Evolutionary conservation across 345 rosid genomes (phyloP).

Genomic region (Turnera subulata): DNA sequence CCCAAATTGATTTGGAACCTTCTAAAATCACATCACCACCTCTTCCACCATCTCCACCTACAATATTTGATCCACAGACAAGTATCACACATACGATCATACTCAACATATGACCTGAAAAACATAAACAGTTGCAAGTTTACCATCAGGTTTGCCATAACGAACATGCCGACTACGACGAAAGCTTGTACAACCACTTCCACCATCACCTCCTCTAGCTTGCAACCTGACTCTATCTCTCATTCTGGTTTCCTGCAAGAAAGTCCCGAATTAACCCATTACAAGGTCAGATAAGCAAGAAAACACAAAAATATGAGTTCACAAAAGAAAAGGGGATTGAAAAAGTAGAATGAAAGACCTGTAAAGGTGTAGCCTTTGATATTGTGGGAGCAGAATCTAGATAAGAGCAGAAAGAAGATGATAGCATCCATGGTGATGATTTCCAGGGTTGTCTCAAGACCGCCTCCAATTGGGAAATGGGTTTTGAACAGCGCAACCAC

Average conservation of each 20-base stretch:
- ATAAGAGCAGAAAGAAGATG: constrained; percentile 33
- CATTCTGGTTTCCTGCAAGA: constrained; percentile 64
- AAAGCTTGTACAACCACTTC: constrained; percentile 51
- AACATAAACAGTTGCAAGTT: background rate
- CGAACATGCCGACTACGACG: constrained; percentile 48
- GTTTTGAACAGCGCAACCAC: no score
- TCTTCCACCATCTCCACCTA: constrained; percentile 96
- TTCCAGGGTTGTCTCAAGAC: constrained; percentile 23
- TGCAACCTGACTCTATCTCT: constrained; percentile 42
- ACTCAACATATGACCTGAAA: background rate
- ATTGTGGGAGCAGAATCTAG: constrained; percentile 35
- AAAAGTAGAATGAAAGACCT: constrained; percentile 26
- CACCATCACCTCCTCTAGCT: constrained; percentile 70
- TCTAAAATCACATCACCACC: constrained; percentile 93
- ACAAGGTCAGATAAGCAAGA: background rate
- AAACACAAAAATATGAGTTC: background rate
- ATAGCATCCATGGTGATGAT: constrained; percentile 30
- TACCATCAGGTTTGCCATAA: constrained; percentile 60
- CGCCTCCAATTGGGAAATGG: no score
- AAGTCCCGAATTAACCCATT: constrained; percentile 5
- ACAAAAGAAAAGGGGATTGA: background rate
- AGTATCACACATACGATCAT: no score
- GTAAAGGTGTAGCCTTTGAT: constrained; percentile 55
- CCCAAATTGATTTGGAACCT: constrained; percentile 83
- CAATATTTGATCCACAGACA: constrained; percentile 13